A percentile compares a stretch with the other conserved stretches of the same genome.
phyloP scores from a whole-genome alignment of 1,284 basidiomycete genomes.

The Ustilago bromivora region DNA sequence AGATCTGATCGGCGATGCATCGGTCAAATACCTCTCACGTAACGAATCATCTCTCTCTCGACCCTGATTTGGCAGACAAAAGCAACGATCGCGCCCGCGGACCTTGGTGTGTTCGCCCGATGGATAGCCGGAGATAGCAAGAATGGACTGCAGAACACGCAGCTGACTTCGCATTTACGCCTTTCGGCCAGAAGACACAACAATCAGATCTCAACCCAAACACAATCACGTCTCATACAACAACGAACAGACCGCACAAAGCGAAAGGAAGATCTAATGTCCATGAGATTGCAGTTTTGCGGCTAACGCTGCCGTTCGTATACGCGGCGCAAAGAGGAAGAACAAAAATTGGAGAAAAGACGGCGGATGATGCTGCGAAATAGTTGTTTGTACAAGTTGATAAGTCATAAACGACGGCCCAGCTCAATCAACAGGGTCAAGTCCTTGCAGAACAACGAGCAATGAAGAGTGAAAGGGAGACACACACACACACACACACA shows the following conservation, averaged over 20 bases:
- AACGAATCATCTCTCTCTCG: background rate
- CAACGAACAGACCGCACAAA: background rate
- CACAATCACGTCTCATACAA: background rate
- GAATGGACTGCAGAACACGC: background rate
- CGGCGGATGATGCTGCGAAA: conserved; percentile 4
- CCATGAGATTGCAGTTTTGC: conserved; percentile 22
- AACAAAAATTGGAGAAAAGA: conserved; percentile 5
- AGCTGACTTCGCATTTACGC: background rate
- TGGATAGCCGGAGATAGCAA: conserved; percentile 20
- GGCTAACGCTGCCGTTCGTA: background rate
- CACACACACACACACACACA: no score
- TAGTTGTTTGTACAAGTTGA: background rate
- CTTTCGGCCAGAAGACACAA: background rate
- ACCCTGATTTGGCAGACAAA: background rate
- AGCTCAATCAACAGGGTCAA: background rate
- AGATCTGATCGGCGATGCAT: conserved; percentile 22
- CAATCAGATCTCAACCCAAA: background rate
- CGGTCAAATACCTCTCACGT: conserved; percentile 12
- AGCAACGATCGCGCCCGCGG: background rate
- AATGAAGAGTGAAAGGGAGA: background rate
- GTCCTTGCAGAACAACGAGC: background rate
- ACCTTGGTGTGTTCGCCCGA: background rate
- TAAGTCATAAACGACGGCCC: background rate
- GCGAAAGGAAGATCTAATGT: conserved; percentile 15
- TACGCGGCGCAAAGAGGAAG: background rate